A percentile compares a stretch with the other conserved stretches of the same genome.
phyloP scores from a whole-genome alignment of 805 yeast species.

The Kazachstania viticola region DNA sequence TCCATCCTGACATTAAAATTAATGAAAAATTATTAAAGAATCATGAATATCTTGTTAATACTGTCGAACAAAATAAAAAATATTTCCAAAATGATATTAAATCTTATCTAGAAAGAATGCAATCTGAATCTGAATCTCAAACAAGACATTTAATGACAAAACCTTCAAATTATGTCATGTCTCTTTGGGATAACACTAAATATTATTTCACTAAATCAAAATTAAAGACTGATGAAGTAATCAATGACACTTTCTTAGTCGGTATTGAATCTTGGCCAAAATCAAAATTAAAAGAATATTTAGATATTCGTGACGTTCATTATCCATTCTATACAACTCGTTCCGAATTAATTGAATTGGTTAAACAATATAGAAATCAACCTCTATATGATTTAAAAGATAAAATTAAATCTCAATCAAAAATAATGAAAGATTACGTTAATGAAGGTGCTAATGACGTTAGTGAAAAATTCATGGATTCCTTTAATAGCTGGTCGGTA shows the following conservation, averaged over 20 bases:
- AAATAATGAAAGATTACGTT: slow-evolving; percentile 4
- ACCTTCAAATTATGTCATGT: slow-evolving; percentile 20
- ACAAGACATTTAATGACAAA: slow-evolving; percentile 30
- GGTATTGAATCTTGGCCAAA: slow-evolving; percentile 39
- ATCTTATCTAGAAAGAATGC: slow-evolving; percentile 26
- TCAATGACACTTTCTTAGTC: slow-evolving; percentile 36
- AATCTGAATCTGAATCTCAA: slow-evolving; percentile 24
- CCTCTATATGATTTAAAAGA: slow-evolving; percentile 13
- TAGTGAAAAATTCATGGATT: slow-evolving; percentile 12
- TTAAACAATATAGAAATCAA: slow-evolving; percentile 21
- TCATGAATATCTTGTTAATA: slow-evolving; percentile 27
- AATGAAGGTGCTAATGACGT: slow-evolving; percentile 7
- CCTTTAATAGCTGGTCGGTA: slow-evolving; percentile 32
- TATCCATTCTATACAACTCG: slow-evolving; percentile 32
- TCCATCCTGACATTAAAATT: slow-evolving; percentile 33
- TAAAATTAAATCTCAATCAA: not conserved
- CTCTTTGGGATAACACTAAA: slow-evolving; percentile 16
- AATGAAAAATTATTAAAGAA: slow-evolving; percentile 26
- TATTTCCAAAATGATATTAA: slow-evolving; percentile 31
- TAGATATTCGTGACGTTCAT: slow-evolving; percentile 31
- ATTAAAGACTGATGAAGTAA: slow-evolving; percentile 25
- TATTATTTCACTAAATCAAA: slow-evolving; percentile 6
- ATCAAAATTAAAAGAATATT: slow-evolving; percentile 32
- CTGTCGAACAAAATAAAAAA: slow-evolving; percentile 28
- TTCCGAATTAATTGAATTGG: slow-evolving; percentile 30